Evolutionary conservation across 2,329 filamentous ascomycete species (phyloP), one percentile per base, ranked within the genome.

Genomic region (Diaporthe citri): DNA sequence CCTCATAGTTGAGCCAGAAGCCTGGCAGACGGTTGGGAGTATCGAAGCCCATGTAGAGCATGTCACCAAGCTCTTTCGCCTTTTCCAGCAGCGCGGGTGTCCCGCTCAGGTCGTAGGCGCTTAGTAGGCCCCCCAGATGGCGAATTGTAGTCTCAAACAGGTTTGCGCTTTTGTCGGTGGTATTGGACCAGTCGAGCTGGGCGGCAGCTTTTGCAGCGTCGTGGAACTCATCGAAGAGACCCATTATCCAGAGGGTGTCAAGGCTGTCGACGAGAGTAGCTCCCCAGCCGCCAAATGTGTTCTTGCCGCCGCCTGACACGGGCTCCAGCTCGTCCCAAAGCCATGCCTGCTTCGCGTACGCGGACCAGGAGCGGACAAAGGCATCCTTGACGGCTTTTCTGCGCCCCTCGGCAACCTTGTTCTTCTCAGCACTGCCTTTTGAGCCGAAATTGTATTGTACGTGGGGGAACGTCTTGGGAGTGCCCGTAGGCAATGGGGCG

Each of bases 81-180:
- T 97, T 97, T 71, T 92, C 90, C 46, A 97, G 87, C 17, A 97
- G 87, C 31, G 93, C 87, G 25, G 88, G 84, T 9, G 90, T 91
- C n/a, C 90, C 93, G 72, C 94, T 95, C 74, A 98, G 88, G 84
- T 98, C 96, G 82, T 96, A 98, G 9, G 96, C 96, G 56, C 92
- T 92, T 55, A 98, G 81, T 55, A 98, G 86, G 1, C 96, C 96
- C 43, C 96, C 96, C 6, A 98, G 88, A 80, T 98, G 98, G 71
- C 96, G 91, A 80, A 98, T 98, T 20, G 93, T 94, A 0, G 95
- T 97, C 84, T 98, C 96, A 79, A 98, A 98, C 59, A 98, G 96
- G 67, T 94, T 90, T 51, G 84, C 81, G 60, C 92, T 87, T 13
- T 83, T 82, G 3, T 87, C 83, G 39, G 91, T 93, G 15, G 90